phyloP scores from a whole-genome alignment of 108 stramenopile species.

The Asterionellopsis glacialis region DNA sequence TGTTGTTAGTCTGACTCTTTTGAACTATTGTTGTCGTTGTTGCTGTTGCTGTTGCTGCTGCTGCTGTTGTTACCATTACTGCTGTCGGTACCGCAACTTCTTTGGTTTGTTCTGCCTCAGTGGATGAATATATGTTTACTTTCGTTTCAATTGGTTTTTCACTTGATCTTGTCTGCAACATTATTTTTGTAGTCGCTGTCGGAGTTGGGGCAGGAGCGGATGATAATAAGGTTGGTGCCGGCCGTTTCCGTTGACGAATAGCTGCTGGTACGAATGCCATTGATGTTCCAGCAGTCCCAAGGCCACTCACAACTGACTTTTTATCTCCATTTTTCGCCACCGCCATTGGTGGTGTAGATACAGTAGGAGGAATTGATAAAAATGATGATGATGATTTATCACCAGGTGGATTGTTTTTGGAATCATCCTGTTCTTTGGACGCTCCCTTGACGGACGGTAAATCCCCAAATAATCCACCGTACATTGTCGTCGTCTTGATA shows the following conservation, averaged over 20 bases:
- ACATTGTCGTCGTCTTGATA: conserved; percentile 12
- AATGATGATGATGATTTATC: conserved; percentile 1
- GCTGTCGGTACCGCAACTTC: neutral
- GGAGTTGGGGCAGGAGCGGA: neutral
- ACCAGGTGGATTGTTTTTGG: conserved; percentile 1
- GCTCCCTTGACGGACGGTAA: conserved; percentile 39
- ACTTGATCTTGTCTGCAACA: too few species aligned
- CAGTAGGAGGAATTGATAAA: conserved; percentile 2
- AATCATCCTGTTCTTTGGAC: neutral
- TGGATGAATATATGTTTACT: neutral
- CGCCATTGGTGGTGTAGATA: conserved; percentile 3
- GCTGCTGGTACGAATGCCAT: conserved; percentile 64
- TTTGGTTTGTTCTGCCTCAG: neutral
- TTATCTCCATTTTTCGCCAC: neutral
- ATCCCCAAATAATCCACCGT: conserved; percentile 53
- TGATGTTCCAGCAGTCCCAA: conserved; percentile 64
- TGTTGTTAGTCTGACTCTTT: neutral
- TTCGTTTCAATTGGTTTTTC: too few species aligned
- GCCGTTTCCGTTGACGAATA: conserved; percentile 24
- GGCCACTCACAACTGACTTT: conserved; percentile 34
- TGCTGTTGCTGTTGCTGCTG: conserved; percentile 1
- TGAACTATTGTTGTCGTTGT: neutral
- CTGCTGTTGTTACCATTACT: conserved; percentile 7
- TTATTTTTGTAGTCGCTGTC: neutral
- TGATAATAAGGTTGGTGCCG: neutral